A percentile compares a stretch with the other conserved stretches of the same genome.
Conservation (phyloP, 2,329 filamentous ascomycete genomes). For the Elsinoe perseae region DNA sequence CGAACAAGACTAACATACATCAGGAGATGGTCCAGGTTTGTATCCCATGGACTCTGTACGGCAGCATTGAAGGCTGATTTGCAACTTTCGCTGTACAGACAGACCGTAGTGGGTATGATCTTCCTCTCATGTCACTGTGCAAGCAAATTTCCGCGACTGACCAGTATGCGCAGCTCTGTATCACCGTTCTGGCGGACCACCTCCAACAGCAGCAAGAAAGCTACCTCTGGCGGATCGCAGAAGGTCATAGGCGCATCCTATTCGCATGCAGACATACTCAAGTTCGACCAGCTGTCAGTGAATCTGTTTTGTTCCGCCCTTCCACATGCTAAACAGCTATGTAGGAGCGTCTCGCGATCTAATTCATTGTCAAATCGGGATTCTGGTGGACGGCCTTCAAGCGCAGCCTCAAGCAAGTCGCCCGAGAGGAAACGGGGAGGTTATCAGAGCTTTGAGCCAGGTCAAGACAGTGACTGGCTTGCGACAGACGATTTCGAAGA, state of each 20-base stretch:
- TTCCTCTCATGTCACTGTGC: not conserved
- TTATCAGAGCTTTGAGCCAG: slow-evolving; percentile 74
- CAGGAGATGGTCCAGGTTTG: slow-evolving; percentile 99
- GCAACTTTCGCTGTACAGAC: slow-evolving; percentile 24
- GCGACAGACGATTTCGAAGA: slow-evolving; percentile 56
- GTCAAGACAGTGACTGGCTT: slow-evolving; percentile 71
- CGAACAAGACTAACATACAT: slow-evolving; percentile 22
- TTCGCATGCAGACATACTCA: slow-evolving; percentile 90
- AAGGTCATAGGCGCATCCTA: slow-evolving; percentile 90
- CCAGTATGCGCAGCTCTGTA: slow-evolving; percentile 51
- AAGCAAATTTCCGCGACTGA: not conserved
- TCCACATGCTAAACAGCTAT: slow-evolving; percentile 21
- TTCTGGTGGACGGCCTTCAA: slow-evolving; percentile 49
- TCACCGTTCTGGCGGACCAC: slow-evolving; percentile 80
- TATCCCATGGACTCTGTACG: slow-evolving; percentile 47
- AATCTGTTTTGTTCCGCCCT: not conserved
- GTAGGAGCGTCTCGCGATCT: slow-evolving; percentile 52
- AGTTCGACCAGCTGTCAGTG: slow-evolving; percentile 69
- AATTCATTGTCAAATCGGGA: slow-evolving; percentile 64
- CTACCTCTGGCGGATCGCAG: slow-evolving; percentile 53
- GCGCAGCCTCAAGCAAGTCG: slow-evolving; percentile 44
- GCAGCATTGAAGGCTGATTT: slow-evolving; percentile 14
- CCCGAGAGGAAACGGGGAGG: slow-evolving; percentile 51
- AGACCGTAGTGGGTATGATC: slow-evolving; percentile 28
- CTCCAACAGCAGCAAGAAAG: slow-evolving; percentile 41